Evolutionary conservation across 2,329 filamentous ascomycete species (phyloP).

Genomic region (Diplocarpon rosae): DNA sequence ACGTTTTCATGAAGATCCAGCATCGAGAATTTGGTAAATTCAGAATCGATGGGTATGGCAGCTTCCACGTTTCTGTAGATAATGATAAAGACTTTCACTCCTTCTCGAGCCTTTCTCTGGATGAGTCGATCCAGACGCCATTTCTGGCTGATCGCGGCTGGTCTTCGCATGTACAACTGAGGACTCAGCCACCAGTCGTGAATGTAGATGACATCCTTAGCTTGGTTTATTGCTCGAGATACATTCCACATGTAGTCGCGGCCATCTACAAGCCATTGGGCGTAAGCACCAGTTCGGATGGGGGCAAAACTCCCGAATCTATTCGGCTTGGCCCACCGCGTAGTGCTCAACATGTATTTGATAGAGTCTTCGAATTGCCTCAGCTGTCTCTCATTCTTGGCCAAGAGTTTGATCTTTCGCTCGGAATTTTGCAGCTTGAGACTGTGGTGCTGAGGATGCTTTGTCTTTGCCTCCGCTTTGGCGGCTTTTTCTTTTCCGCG

Average conservation of each 20-base stretch:
- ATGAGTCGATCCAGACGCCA: slow-evolving; percentile 90
- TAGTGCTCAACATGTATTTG: slow-evolving; percentile 69
- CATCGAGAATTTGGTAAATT: slow-evolving; percentile 94
- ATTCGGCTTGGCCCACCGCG: slow-evolving; percentile 72
- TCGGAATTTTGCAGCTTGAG: slow-evolving; percentile 86
- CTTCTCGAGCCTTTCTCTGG: slow-evolving; percentile 87
- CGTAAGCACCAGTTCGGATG: slow-evolving; percentile 74
- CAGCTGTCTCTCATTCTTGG: slow-evolving; percentile 79
- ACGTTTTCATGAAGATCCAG: slow-evolving; percentile 93
- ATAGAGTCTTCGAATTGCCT: slow-evolving; percentile 93
- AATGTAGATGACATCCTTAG: slow-evolving; percentile 95
- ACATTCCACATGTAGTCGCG: slow-evolving; percentile 99
- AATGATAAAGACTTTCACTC: slow-evolving; percentile 95
- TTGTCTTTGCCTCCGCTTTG: slow-evolving; percentile 27
- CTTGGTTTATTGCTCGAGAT: slow-evolving; percentile 91
- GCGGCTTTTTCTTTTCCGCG: slow-evolving; percentile 48
- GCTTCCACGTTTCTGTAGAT: slow-evolving; percentile 97
- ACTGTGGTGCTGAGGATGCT: slow-evolving; percentile 60
- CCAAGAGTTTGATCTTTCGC: slow-evolving; percentile 81
- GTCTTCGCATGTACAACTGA: slow-evolving; percentile 87
- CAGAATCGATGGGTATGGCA: slow-evolving; percentile 93
- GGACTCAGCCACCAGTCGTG: slow-evolving; percentile 99
- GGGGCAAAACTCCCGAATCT: slow-evolving; percentile 92
- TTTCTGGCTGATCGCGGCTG: slow-evolving; percentile 92
- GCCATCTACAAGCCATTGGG: slow-evolving; percentile 93